Evolutionary conservation across 1,284 basidiomycete species (phyloP).

Genomic region (Exobasidium rhododendri): DNA sequence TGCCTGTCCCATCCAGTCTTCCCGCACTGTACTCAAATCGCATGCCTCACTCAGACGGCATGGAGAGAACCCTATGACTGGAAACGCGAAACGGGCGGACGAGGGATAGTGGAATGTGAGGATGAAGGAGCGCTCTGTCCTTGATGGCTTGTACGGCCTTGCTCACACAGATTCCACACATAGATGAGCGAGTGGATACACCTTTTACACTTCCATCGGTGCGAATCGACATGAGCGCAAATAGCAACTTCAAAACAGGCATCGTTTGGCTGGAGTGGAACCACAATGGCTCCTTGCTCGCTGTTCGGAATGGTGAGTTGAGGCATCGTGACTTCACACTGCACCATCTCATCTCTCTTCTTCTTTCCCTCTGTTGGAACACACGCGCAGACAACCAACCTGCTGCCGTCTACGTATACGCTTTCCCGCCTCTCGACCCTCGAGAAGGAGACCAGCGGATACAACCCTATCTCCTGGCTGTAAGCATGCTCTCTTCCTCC

Average conservation of each 20-base stretch:
- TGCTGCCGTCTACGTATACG: constrained; percentile 5
- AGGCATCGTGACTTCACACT: too few species aligned
- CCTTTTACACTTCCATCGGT: neutral
- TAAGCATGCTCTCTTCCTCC: neutral
- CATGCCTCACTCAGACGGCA: too few species aligned
- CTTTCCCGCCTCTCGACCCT: neutral
- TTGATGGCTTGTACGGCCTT: too few species aligned
- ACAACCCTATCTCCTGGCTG: neutral
- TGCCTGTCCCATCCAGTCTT: neutral
- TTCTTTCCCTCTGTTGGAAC: neutral
- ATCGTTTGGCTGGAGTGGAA: constrained; percentile 9
- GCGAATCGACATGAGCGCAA: neutral
- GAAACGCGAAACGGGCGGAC: neutral
- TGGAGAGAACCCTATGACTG: constrained; percentile 4
- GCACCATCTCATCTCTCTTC: neutral
- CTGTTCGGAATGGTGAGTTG: constrained; percentile 1
- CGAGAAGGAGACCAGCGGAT: neutral
- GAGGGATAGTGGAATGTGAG: constrained; percentile 6
- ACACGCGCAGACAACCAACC: neutral
- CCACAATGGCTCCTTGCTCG: neutral
- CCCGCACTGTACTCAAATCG: too few species aligned
- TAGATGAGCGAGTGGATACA: neutral
- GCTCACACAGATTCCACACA: neutral
- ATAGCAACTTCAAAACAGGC: neutral
- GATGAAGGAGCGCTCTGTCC: too few species aligned